Evolutionary conservation across 1,139 yeast species (phyloP), one percentile per base, ranked within the genome.

Genomic region (Debaryomyces robertsiae): DNA sequence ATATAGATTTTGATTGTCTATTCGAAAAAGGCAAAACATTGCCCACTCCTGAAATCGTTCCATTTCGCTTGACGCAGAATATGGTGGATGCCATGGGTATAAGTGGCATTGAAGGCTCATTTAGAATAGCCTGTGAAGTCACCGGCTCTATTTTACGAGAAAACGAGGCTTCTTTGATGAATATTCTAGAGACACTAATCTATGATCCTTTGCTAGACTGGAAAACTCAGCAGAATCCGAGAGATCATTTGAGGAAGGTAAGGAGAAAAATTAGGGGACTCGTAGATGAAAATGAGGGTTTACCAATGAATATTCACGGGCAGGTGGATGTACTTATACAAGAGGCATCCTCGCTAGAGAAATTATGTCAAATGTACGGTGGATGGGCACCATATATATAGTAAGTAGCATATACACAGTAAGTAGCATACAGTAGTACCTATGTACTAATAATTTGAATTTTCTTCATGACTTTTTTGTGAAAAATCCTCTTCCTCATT

Each of bases 1-100:
- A 94, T 60, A 97, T 94, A 44, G 99, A 94, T 63, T 94, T 93
- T 61, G 98, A 94, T 57, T 93, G 98, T 65, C 68, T 94, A 35
- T 94, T 94, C 57, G 98, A 89, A 55, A 93, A 85, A 55, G 88
- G 87, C 23, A 79, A 80, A 9, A 75, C 78, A 2, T 65, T 86
- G 23, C 83, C 82, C 1, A 79, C 81, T 6, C 99, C 98, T 0
- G 99, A 94, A 57, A 69, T 89, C 27, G 98, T 94, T 1, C 99
- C 98, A 0, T 94, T 94, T 61, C 71, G 99, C 46, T 63, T 94
- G 38, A 93, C 98, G 0, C 88, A 80, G 39, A 91, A 93, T 55
- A 76, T 94, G 76, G 81, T 83, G 4, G 96, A 90, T 62, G 98
- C 96, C 0, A 80, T 90, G 73, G 98, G 98, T 2, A 81, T 90